A percentile compares a stretch with the other conserved stretches of the same genome.
Evolutionary conservation across 495 filamentous ascomycete genomes (phyloP).

Genomic region (Lophiostoma macrostomum): DNA sequence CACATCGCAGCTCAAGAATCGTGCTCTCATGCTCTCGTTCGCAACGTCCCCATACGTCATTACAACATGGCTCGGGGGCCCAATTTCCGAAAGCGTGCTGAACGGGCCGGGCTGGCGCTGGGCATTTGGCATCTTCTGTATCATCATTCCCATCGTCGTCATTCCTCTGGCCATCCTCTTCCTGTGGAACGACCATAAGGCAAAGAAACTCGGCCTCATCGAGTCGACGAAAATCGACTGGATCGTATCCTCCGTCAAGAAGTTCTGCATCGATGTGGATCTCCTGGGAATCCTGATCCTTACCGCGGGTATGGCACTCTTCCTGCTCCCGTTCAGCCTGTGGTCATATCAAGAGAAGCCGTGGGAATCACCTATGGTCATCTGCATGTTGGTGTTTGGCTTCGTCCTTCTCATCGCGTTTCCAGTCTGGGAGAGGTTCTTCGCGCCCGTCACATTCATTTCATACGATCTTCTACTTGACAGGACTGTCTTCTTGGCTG

Average conservation of each 20-base stretch:
- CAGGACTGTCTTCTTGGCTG: slow-evolving; percentile 65
- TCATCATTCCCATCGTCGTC: slow-evolving; percentile 30
- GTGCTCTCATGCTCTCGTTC: slow-evolving; percentile 31
- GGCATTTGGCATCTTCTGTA: slow-evolving; percentile 36
- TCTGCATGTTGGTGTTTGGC: slow-evolving; percentile 58
- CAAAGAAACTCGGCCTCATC: slow-evolving; percentile 46
- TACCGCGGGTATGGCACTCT: slow-evolving; percentile 56
- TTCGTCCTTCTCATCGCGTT: slow-evolving; percentile 56
- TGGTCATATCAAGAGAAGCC: slow-evolving; percentile 44
- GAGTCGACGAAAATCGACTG: slow-evolving; percentile 46
- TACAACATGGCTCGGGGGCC: slow-evolving; percentile 26
- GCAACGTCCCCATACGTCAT: slow-evolving; percentile 31
- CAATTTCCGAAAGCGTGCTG: slow-evolving; percentile 27
- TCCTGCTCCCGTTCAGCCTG: slow-evolving; percentile 63
- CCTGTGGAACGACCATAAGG: slow-evolving; percentile 31
- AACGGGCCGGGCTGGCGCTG: slow-evolving; percentile 31
- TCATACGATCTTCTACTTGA: slow-evolving; percentile 58
- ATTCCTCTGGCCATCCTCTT: slow-evolving; percentile 30
- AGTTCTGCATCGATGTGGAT: slow-evolving; percentile 63
- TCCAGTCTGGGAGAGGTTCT: slow-evolving; percentile 55
- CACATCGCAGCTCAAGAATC: slow-evolving; percentile 31
- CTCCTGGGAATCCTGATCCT: slow-evolving; percentile 58
- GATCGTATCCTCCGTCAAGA: slow-evolving; percentile 45
- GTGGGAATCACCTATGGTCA: slow-evolving; percentile 55
- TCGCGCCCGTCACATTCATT: slow-evolving; percentile 58